Evolutionary conservation across 2,329 filamentous ascomycete species (phyloP).

Genomic region (Pyricularia pennisetigena): DNA sequence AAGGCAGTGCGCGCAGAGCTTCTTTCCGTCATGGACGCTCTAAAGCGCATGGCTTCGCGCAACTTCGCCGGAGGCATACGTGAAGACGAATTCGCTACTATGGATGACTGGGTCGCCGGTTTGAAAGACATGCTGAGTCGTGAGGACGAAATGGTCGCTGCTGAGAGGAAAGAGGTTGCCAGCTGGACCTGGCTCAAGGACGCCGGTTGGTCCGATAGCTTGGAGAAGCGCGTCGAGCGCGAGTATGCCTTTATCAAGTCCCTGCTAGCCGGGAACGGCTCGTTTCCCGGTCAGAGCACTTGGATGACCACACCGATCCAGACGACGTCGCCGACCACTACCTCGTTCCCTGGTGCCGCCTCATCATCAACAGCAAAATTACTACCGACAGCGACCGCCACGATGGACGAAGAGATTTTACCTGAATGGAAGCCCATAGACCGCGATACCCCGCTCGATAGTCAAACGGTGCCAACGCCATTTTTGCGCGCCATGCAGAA

Average conservation of each 20-base stretch:
- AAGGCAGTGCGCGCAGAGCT: slow-evolving; percentile 76
- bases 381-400: background rate
- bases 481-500: slow-evolving; percentile 69
- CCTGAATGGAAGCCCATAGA: slow-evolving; percentile 59
- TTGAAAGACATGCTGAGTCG: slow-evolving; percentile 67
- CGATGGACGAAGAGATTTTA: slow-evolving; percentile 28
- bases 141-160: slow-evolving; percentile 68
- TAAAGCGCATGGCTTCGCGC: slow-evolving; percentile 84
- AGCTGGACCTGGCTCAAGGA: slow-evolving; percentile 71
- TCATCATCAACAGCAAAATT: slow-evolving; percentile 7
- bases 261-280: slow-evolving; percentile 33
- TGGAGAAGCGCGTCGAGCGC: slow-evolving; percentile 56
- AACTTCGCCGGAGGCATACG: slow-evolving; percentile 78
- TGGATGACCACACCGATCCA: slow-evolving; percentile 6
- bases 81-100: slow-evolving; percentile 64
- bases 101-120: slow-evolving; percentile 69
- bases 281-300: background rate
- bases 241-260: slow-evolving; percentile 75
- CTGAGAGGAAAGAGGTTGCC: slow-evolving; percentile 59
- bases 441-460: slow-evolving; percentile 12
- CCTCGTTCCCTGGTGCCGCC: background rate
- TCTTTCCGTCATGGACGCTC: slow-evolving; percentile 75
- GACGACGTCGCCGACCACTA: slow-evolving; percentile 9
- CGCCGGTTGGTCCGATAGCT: slow-evolving; percentile 58
- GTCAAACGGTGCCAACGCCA: slow-evolving; percentile 49